A percentile compares a stretch with the other conserved stretches of the same genome.
These are phyloP conservation scores for Coniochaeta hoffmannii DNA, from an alignment of 2,329 filamentous ascomycete species.

Conservation along the genomic window DNA sequence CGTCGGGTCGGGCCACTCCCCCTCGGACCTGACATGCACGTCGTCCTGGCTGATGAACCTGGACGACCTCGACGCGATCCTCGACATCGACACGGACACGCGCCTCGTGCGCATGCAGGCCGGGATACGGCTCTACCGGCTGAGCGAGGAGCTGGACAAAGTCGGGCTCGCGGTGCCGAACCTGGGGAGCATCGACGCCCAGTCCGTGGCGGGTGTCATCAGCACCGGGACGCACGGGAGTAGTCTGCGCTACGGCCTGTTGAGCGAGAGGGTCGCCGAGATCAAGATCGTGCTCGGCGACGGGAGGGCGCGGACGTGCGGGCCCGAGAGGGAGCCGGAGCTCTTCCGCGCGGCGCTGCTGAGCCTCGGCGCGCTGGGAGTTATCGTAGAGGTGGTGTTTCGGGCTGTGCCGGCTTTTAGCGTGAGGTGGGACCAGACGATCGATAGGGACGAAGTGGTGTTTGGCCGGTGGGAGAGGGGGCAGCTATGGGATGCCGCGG, in stretches of 20 bases:
- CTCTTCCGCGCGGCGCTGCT: constrained; percentile 85
- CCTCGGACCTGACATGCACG: constrained; percentile 85
- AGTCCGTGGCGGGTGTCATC: constrained; percentile 88
- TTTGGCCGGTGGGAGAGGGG: constrained; percentile 61
- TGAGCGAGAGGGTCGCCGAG: constrained; percentile 69
- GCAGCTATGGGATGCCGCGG: constrained; percentile 72
- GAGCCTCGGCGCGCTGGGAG: constrained; percentile 81
- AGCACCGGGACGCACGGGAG: constrained; percentile 91
- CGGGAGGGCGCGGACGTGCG: constrained; percentile 66
- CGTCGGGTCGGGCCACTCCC: constrained; percentile 88
- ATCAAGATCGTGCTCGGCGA: constrained; percentile 78
- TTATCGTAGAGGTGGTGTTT: constrained; percentile 85
- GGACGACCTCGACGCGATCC: constrained; percentile 68
- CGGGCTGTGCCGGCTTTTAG: constrained; percentile 73
- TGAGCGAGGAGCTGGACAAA: constrained; percentile 67
- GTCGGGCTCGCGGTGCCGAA: constrained; percentile 82
- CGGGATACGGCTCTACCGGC: constrained; percentile 73
- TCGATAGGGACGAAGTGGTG: constrained; percentile 63
- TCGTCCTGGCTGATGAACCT: constrained; percentile 93
- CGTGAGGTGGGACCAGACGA: constrained; percentile 78
- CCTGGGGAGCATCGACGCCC: constrained; percentile 88
- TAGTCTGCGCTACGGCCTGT: constrained; percentile 72
- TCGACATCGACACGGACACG: constrained; percentile 60
- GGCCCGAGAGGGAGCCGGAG: constrained; percentile 57
- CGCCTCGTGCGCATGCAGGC: constrained; percentile 71